Evolutionary conservation across 441 rosid genomes (phyloP).

Genomic region (Biscutella auriculata): DNA sequence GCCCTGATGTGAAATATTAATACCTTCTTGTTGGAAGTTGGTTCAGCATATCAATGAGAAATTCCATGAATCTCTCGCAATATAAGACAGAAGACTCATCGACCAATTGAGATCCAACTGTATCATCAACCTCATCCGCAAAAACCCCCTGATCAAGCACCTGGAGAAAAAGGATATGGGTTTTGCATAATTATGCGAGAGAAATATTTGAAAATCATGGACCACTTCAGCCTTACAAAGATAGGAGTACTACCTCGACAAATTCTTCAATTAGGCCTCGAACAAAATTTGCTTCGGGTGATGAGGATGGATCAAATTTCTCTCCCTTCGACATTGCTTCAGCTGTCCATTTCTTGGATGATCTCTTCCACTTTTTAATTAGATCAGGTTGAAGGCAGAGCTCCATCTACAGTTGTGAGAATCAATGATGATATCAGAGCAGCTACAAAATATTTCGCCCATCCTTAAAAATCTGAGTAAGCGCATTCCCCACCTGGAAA

Average conservation of each 20-base stretch:
- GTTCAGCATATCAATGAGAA: slow-evolving; percentile 90
- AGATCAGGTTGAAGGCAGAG: slow-evolving; percentile 73
- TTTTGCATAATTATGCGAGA: not conserved
- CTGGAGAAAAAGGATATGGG: slow-evolving; percentile 22
- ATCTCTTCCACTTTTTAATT: slow-evolving; percentile 82
- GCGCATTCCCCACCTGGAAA: slow-evolving; percentile 51
- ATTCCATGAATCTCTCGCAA: slow-evolving; percentile 96
- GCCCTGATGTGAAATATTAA: not conserved
- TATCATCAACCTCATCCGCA: slow-evolving; percentile 31
- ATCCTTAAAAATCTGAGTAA: not conserved
- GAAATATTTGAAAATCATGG: not conserved
- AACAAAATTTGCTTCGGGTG: slow-evolving; percentile 67
- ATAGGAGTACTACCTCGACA: slow-evolving; percentile 46
- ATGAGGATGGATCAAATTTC: slow-evolving; percentile 44
- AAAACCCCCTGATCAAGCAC: slow-evolving; percentile 72
- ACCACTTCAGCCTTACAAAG: not conserved
- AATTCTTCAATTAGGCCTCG: slow-evolving; percentile 86
- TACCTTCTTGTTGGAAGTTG: slow-evolving; percentile 99
- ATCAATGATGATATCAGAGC: slow-evolving; percentile 15
- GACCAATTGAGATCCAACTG: slow-evolving; percentile 29
- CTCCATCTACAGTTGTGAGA: slow-evolving; percentile 57
- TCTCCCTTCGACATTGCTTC: slow-evolving; percentile 52
- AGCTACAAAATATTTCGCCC: not conserved
- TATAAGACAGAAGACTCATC: slow-evolving; percentile 74
- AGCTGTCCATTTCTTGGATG: slow-evolving; percentile 57